Base-by-base conservation (phyloP, 257 asterid genomes). In the Solanum pimpinellifolium region DNA sequence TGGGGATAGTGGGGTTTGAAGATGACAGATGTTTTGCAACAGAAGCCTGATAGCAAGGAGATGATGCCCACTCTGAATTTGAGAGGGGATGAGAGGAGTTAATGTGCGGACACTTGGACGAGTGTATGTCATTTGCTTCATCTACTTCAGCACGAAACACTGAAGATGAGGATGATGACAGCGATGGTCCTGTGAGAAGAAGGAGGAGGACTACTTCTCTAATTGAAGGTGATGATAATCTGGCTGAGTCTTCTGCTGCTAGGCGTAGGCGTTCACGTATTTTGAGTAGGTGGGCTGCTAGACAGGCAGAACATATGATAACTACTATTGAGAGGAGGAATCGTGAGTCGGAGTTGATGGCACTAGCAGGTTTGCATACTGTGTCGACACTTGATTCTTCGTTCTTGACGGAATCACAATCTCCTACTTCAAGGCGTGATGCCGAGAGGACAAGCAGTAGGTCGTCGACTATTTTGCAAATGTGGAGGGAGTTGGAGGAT, bases 401-500 rank as follows among this genome's bases (percentile, higher is more conserved):
- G 1, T 96, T 95, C 91, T 89, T 96, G 92, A 93, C 96, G 87
- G 99, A 95, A 91, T 93, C 98, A 4, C 94, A 93, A 89, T 94
- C 98, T 87, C 98, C 96, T 11, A 94, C 94, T 72, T 93, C 97
- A 23, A 92, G 96, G 93, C 91, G 88, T 44, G 91, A 93, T 87
- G 96, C 90, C 69, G 98, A 96, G 93, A 95, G 99, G 91, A 96
- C 93, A 3, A 92, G 92, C 88, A 93, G 97, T 31, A 93, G 91
- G 46, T 97, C 98, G 68, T 96, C 98, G 1, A 92, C 98, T 85
- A 95, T 95, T 44, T 87, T 96, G 92, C 97, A 92, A 90, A 96
- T 94, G 99, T 95, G 99, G 99, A 90, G 98, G 86, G 98, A 93
- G 90, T 89, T 95, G 92, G 99, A 96, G 93, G 98, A 95, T 84